These are phyloP conservation scores for Aspergillus costaricaensis DNA, from an alignment of 2,329 filamentous ascomycete species.

Conservation along the genomic window DNA sequence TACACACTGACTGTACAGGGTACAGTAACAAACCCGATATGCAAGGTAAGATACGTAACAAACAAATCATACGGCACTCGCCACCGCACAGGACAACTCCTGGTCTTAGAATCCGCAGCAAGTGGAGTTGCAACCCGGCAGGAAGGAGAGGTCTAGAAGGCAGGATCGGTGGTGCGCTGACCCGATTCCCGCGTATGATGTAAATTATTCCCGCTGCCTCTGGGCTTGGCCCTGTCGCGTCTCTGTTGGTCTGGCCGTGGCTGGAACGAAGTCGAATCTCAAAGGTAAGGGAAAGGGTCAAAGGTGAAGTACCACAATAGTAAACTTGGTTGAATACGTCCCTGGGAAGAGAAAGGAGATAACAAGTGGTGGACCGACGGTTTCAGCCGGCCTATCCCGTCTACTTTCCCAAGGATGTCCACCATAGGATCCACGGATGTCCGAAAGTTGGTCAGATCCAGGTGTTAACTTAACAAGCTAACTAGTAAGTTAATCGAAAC, in stretches of 20 bases:
- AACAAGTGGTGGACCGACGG: constrained; percentile 15
- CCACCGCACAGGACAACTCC: constrained; percentile 23
- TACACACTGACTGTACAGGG: too few relatives aligned
- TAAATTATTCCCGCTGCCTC: constrained; percentile 8
- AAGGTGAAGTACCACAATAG: too few relatives aligned
- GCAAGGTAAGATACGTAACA: not conserved
- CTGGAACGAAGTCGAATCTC: constrained; percentile 1
- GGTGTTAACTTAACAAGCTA: too few relatives aligned
- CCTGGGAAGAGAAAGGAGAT: constrained; percentile 1
- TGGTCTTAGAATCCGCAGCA: constrained; percentile 12
- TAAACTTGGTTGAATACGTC: not conserved
- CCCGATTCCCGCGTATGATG: constrained; percentile 12
- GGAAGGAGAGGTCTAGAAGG: constrained; percentile 13
- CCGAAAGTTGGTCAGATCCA: constrained; percentile 3
- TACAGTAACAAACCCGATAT: not conserved
- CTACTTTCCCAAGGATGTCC: constrained; percentile 18
- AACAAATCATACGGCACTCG: constrained; percentile 12
- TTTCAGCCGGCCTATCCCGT: constrained; percentile 20
- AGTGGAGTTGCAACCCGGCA: constrained; percentile 17
- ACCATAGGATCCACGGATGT: constrained; percentile 12
- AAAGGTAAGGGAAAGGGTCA: not conserved
- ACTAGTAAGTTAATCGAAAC: not conserved
- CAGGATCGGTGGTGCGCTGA: constrained; percentile 11
- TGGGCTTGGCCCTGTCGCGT: not conserved
- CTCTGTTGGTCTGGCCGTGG: constrained; percentile 9